Evolutionary conservation across 2,329 filamentous ascomycete species (phyloP), one percentile per base, ranked within the genome.

Genomic region (Calonectria pauciramosa): DNA sequence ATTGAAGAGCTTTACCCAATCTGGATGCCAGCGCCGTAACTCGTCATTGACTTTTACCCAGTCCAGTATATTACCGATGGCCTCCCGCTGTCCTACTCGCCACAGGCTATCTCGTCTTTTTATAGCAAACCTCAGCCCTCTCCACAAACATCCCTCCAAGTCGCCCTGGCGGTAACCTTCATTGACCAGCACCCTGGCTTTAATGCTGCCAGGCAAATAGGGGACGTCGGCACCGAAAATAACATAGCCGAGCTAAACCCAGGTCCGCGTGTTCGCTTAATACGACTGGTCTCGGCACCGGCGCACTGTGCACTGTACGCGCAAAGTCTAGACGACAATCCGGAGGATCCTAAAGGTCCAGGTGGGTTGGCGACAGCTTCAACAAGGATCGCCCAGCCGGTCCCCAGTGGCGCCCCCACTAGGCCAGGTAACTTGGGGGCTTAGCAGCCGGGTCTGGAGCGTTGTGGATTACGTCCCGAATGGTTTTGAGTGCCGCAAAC

Each of bases 371-470:
- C 60, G 60, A 73, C 67, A 44, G 38, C 71, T 73, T 73, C 71
- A 73, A 51, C 70, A 26, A 70, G 71, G 71, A 67, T 73, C 71
- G 41, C 64, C 60, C 32, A 60, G 44, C 34, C 36, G 41, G 47
- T 51, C 69, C 70, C 68, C 59, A 75, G 79, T 80, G 78, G 75
- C 63, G 70, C 60, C 66, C 67, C 77, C 72, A 73, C 70, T 68
- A 71, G n/a, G 56, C 23, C 64, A 54, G 34, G 65, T 47, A 49
- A 52, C 28, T 54, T 66, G 63, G 68, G 79, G 78, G 73, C 13
- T 52, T 73, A 68, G 70, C 76, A 75, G 72, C 71, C 68, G 67
- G 78, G 74, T 75, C 76, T 63, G 20, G 54, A 65, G 71, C 68
- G 75, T 70, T 77, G 72, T 65, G 77, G 80, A 63, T 76, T 77